Percentiles rank a stretch among this genome's conserved stretches.
Evolutionary conservation across 139 green algal genomes (phyloP).

Genomic region (Chlorella sp.): DNA sequence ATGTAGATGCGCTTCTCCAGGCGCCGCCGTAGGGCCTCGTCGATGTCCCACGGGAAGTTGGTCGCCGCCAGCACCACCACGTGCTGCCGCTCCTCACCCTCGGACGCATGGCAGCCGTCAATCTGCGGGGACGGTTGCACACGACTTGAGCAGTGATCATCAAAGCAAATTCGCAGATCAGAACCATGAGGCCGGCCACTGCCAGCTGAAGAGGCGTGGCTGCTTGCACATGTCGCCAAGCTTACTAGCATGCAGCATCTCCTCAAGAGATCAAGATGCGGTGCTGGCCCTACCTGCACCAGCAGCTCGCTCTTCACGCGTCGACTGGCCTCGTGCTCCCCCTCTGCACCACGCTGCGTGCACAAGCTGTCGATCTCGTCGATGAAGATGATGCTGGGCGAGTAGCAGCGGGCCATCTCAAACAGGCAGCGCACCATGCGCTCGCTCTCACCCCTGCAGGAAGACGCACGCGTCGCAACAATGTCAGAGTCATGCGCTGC

Average conservation of each 20-base stretch:
- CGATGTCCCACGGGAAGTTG: constrained; percentile 92
- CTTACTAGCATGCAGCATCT: too few species aligned
- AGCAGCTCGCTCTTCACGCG: constrained; percentile 93
- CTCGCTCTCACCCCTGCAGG: constrained; percentile 66
- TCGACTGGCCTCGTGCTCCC: constrained; percentile 85
- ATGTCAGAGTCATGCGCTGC: too few species aligned
- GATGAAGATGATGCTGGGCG: constrained; percentile 86
- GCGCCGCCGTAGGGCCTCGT: constrained; percentile 73
- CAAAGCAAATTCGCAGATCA: too few species aligned
- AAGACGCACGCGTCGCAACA: too few species aligned
- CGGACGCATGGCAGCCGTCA: too few species aligned
- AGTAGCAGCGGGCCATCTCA: constrained; percentile 58
- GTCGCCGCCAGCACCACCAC: constrained; percentile 92
- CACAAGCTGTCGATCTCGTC: too few species aligned
- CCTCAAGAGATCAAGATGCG: too few species aligned
- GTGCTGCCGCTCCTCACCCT: constrained; percentile 37
- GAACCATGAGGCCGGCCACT: too few species aligned
- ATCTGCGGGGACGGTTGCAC: too few species aligned
- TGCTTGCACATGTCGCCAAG: too few species aligned
- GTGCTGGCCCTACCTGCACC: constrained; percentile 80
- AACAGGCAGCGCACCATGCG: constrained; percentile 83
- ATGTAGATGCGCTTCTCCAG: constrained; percentile 79
- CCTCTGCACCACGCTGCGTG: constrained; percentile 55
- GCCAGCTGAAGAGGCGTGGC: too few species aligned
- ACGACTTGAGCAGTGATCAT: too few species aligned